Evolutionary conservation across 2,329 filamentous ascomycete species (phyloP).

Genomic region (Diaporthe australafricana): DNA sequence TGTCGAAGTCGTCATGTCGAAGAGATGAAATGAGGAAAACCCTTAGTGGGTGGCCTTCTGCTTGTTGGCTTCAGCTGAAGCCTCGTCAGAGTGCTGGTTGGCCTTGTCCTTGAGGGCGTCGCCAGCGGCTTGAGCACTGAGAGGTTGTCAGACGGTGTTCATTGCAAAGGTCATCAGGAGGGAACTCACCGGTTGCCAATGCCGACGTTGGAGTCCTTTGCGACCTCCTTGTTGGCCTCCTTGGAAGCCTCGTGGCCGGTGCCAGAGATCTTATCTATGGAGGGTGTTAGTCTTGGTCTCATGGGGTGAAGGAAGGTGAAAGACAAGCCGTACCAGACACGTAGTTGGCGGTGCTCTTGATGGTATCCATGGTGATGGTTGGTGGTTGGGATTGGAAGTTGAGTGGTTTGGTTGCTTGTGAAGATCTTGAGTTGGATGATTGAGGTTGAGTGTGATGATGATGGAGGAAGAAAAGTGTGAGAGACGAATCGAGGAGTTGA

Average conservation of each 20-base stretch:
- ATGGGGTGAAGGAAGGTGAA: slow-evolving; percentile 41
- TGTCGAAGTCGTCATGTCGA: slow-evolving; percentile 14
- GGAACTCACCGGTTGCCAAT: slow-evolving; percentile 55
- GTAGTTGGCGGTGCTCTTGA: slow-evolving; percentile 68
- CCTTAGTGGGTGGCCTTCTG: slow-evolving; percentile 52
- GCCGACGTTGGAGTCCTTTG: slow-evolving; percentile 64
- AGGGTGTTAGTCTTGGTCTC: not conserved
- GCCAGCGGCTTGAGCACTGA: slow-evolving; percentile 45
- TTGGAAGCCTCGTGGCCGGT: slow-evolving; percentile 59
- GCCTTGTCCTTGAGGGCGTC: slow-evolving; percentile 51
- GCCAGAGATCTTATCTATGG: slow-evolving; percentile 42
- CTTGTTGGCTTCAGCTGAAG: slow-evolving; percentile 53
- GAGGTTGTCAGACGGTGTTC: not conserved
- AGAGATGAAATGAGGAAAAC: not conserved
- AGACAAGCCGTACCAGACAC: slow-evolving; percentile 66
- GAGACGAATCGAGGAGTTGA: not conserved
- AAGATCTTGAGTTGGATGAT: slow-evolving; percentile 32
- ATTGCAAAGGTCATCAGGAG: no score
- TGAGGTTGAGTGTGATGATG: slow-evolving; percentile 39
- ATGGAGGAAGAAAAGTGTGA: not conserved
- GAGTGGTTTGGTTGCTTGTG: slow-evolving; percentile 36
- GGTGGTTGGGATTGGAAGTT: slow-evolving; percentile 31
- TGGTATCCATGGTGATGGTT: slow-evolving; percentile 52
- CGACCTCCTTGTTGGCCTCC: slow-evolving; percentile 70
- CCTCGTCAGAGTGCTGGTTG: slow-evolving; percentile 46